phyloP scores from a whole-genome alignment of 345 rosid genomes.

The Kernera saxatilis region DNA sequence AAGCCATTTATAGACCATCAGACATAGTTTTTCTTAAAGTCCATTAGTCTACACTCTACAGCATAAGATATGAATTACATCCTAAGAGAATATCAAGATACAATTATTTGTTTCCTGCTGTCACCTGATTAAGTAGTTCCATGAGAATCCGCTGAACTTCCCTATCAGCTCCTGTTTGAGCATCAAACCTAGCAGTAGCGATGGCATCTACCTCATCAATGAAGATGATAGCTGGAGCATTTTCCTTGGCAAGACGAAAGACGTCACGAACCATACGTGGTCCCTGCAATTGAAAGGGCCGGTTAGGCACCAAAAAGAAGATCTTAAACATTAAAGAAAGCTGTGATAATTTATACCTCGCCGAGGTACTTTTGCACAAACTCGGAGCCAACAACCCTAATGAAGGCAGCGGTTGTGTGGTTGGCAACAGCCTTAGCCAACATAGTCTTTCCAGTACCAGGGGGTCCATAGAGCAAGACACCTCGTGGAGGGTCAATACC shows the following conservation, averaged over 20 bases:
- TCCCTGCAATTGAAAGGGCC: slow-evolving; percentile 43
- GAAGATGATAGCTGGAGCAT: slow-evolving; percentile 97
- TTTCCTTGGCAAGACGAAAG: slow-evolving; percentile 96
- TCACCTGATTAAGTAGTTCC: slow-evolving; percentile 95
- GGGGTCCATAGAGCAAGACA: slow-evolving; percentile 94
- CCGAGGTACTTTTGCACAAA: slow-evolving; percentile 98
- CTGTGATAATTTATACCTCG: slow-evolving; percentile 47
- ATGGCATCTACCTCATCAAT: slow-evolving; percentile 98
- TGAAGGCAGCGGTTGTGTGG: slow-evolving; percentile 95
- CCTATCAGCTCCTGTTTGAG: slow-evolving; percentile 99
- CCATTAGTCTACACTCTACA: neutral
- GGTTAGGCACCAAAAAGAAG: neutral
- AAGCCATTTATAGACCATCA: neutral
- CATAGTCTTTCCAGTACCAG: slow-evolving; percentile 99
- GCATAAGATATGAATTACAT: neutral
- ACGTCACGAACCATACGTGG: slow-evolving; percentile 99
- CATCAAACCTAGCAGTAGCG: slow-evolving; percentile 99
- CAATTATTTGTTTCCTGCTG: neutral
- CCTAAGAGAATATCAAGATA: neutral
- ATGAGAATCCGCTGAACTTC: slow-evolving; percentile 95
- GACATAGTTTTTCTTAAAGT: neutral
- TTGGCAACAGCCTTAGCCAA: slow-evolving; percentile 98
- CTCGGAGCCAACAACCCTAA: slow-evolving; percentile 98
- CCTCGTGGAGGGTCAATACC: slow-evolving; percentile 99
- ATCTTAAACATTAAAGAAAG: neutral